phyloP scores from a whole-genome alignment of 2,329 filamentous ascomycete species.

The Colletotrichum incanum region DNA sequence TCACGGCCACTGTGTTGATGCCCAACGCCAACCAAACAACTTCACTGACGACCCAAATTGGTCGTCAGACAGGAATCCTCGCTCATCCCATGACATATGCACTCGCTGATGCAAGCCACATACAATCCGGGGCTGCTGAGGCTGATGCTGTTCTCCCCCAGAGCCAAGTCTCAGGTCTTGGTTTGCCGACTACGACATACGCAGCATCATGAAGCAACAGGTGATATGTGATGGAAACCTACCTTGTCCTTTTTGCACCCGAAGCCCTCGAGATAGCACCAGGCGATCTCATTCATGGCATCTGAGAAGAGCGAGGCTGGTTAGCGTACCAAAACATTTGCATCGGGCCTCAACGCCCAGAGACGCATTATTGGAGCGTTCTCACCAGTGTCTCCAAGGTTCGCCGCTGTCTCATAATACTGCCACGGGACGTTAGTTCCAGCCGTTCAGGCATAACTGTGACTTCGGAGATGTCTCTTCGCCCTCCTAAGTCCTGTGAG shows the following conservation, averaged over 20 bases:
- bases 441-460: constrained; percentile 6
- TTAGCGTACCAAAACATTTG: constrained; percentile 34
- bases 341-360: constrained; percentile 31
- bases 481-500: not conserved
- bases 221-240: constrained; percentile 60
- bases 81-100: constrained; percentile 41
- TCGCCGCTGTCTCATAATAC: constrained; percentile 98
- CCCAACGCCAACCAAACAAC: constrained; percentile 52
- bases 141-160: constrained; percentile 23
- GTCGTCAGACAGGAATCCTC: not conserved
- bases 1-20: constrained; percentile 55
- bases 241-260: constrained; percentile 99
- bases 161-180: constrained; percentile 7
- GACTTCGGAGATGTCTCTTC: not conserved
- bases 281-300: constrained; percentile 96
- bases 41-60: constrained; percentile 10
- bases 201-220: constrained; percentile 44
- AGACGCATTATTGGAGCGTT: constrained; percentile 38
- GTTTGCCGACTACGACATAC: constrained; percentile 18
- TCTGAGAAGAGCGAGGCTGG: constrained; percentile 65
- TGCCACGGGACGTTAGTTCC: constrained; percentile 56
- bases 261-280: constrained; percentile 98
- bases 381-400: constrained; percentile 88
- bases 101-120: constrained; percentile 27
- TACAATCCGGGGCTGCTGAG: constrained; percentile 18